Conservation (phyloP, 164 flowering plant species). For the Magnolia kwangsiensis region DNA sequence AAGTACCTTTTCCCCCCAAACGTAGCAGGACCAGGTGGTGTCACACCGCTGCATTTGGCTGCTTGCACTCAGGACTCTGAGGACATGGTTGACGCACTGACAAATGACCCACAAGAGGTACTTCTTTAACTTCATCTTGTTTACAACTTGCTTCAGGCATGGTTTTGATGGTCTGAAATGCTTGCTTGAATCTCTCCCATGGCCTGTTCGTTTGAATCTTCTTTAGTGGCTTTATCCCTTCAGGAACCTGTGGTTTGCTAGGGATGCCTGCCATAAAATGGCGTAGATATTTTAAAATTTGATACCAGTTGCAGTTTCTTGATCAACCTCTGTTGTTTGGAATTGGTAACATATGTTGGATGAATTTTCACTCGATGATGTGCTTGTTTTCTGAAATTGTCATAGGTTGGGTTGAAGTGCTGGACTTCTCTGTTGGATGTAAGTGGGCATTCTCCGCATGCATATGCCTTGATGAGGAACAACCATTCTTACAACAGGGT, state of each 20-base stretch:
- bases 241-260: not conserved
- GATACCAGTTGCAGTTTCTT: not conserved
- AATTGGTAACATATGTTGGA: not conserved
- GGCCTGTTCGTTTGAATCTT: too few relatives aligned
- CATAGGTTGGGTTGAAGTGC: slow-evolving; percentile 63
- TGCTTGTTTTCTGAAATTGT: not conserved
- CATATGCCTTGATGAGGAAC: slow-evolving; percentile 62
- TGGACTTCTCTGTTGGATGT: slow-evolving; percentile 68
- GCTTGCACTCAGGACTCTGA: slow-evolving; percentile 62
- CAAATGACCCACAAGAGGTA: slow-evolving; percentile 83
- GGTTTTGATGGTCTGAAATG: not conserved
- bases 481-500: slow-evolving; percentile 62
- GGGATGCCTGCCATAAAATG: not conserved
- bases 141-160: not conserved
- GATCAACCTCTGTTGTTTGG: not conserved
- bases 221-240: too few relatives aligned
- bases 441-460: slow-evolving; percentile 64
- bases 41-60: slow-evolving; percentile 87
- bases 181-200: not conserved
- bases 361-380: not conserved
- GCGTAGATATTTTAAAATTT: not conserved
- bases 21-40: slow-evolving; percentile 64
- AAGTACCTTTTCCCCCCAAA: slow-evolving; percentile 67
- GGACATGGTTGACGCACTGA: slow-evolving; percentile 63
- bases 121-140: not conserved